Evolutionary conservation across 768 basidiomycete genomes (phyloP).

Genomic region (Tricholoma terreum): DNA sequence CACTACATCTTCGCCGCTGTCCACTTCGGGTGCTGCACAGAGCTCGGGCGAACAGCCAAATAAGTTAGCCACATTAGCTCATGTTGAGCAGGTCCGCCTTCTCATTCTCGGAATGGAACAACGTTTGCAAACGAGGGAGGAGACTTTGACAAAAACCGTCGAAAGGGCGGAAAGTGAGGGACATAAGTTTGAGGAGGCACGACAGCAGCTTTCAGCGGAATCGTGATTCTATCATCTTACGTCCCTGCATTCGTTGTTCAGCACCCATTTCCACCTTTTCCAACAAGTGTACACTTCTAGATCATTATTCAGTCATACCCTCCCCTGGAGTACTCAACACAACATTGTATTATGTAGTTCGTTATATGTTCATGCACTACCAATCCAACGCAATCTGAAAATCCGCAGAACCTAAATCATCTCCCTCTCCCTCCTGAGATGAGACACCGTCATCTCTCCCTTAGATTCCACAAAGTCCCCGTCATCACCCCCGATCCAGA

Average conservation of each 20-base stretch:
- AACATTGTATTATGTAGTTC: background rate
- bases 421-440: slow-evolving; percentile 39
- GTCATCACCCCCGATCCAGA: slow-evolving; percentile 34
- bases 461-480: slow-evolving; percentile 9
- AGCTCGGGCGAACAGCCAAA: slow-evolving; percentile 4
- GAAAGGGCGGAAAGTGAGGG: slow-evolving; percentile 17
- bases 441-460: slow-evolving; percentile 40
- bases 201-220: slow-evolving; percentile 4
- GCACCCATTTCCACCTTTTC: background rate
- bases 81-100: slow-evolving; percentile 18
- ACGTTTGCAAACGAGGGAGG: slow-evolving; percentile 20
- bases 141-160: slow-evolving; percentile 14
- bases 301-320: background rate
- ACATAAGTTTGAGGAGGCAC: slow-evolving; percentile 13
- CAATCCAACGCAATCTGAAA: no score
- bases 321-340: background rate
- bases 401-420: slow-evolving; percentile 20
- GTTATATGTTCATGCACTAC: no score
- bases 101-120: slow-evolving; percentile 22
- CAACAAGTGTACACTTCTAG: background rate
- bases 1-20: slow-evolving; percentile 16
- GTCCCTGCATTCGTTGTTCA: background rate
- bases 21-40: slow-evolving; percentile 10
- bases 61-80: slow-evolving; percentile 5
- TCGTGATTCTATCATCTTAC: background rate